phyloP scores from a whole-genome alignment of 352 stramenopile genomes.

The Phytophthora idaei region DNA sequence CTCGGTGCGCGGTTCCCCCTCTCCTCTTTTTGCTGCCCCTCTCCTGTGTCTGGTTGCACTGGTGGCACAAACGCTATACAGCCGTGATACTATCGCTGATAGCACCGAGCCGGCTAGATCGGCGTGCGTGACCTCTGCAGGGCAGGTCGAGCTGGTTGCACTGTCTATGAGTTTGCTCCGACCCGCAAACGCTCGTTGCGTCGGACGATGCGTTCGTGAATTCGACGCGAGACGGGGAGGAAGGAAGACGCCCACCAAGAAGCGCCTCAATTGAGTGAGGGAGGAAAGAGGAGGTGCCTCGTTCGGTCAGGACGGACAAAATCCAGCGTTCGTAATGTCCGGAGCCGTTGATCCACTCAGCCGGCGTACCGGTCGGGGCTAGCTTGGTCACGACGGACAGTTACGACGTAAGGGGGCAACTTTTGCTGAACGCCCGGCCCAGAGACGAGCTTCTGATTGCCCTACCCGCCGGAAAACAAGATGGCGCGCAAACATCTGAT shows the following conservation, averaged over 20 bases:
- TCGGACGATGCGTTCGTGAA: conserved; percentile 24
- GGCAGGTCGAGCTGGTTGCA: conserved; percentile 24
- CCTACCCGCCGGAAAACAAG: conserved; percentile 33
- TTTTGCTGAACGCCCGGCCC: conserved; percentile 26
- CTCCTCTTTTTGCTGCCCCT: conserved; percentile 20
- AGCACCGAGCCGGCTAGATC: conserved; percentile 22
- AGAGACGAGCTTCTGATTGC: conserved; percentile 15
- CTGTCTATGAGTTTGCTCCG: conserved; percentile 43
- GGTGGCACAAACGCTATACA: conserved; percentile 35
- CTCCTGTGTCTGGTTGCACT: conserved; percentile 40
- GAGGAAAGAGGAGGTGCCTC: conserved; percentile 24
- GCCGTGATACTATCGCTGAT: conserved; percentile 41
- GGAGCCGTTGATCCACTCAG: conserved; percentile 21
- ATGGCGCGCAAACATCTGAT: conserved; percentile 28
- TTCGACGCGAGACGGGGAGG: conserved; percentile 11
- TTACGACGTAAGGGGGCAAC: conserved; percentile 13
- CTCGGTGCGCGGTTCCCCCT: conserved; percentile 10
- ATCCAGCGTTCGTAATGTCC: conserved; percentile 41
- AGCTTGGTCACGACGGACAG: conserved; percentile 16
- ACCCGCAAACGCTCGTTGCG: conserved; percentile 19
- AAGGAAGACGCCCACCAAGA: conserved; percentile 9
- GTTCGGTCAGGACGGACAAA: conserved; percentile 26
- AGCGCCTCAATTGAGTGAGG: conserved; percentile 1
- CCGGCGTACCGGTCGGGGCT: conserved; percentile 6
- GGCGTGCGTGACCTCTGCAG: conserved; percentile 32